A percentile compares a stretch with the other conserved stretches of the same genome.
These are phyloP conservation scores for Neotropicomus parvogracilis DNA, from an alignment of 1,284 basidiomycete genomes.

Conservation along the genomic window DNA sequence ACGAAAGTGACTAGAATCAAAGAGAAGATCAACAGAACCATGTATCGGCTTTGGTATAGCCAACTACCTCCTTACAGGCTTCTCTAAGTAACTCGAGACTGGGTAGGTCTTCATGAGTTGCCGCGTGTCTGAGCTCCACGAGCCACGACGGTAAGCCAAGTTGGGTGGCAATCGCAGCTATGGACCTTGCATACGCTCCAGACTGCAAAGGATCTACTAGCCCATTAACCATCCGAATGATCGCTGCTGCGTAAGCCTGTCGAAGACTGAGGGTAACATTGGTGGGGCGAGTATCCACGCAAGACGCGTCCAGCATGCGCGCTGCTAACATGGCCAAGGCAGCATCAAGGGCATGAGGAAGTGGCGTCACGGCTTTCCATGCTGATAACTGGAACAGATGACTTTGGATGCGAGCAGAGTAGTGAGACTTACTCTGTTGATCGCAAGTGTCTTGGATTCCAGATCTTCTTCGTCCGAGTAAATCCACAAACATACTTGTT, in stretches of 20 bases:
- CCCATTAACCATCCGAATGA: slow-evolving; percentile 91
- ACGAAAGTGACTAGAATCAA: slow-evolving; percentile 58
- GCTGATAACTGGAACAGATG: slow-evolving; percentile 59
- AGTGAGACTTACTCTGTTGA: slow-evolving; percentile 62
- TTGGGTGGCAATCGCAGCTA: slow-evolving; percentile 83
- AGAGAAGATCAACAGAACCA: slow-evolving; percentile 10
- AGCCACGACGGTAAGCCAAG: slow-evolving; percentile 86
- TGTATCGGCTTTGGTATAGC: neutral
- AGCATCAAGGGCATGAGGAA: slow-evolving; percentile 73
- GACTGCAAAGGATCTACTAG: slow-evolving; percentile 92
- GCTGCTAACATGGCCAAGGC: slow-evolving; percentile 66
- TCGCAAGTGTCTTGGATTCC: slow-evolving; percentile 55
- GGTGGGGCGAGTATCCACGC: slow-evolving; percentile 12
- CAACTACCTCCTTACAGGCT: slow-evolving; percentile 63
- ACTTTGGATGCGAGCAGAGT: neutral
- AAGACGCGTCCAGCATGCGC: slow-evolving; percentile 49
- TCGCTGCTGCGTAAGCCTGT: slow-evolving; percentile 70
- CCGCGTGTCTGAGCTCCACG: slow-evolving; percentile 92
- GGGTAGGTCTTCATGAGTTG: slow-evolving; percentile 94
- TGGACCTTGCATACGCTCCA: slow-evolving; percentile 84
- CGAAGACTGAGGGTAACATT: slow-evolving; percentile 48
- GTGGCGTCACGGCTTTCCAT: slow-evolving; percentile 67
- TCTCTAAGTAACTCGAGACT: slow-evolving; percentile 77
- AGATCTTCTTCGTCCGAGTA: slow-evolving; percentile 66
- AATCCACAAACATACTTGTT: slow-evolving; percentile 78